These are phyloP conservation scores for Candida schatavii DNA, from an alignment of 805 yeast genomes.

Conservation along the genomic window DNA sequence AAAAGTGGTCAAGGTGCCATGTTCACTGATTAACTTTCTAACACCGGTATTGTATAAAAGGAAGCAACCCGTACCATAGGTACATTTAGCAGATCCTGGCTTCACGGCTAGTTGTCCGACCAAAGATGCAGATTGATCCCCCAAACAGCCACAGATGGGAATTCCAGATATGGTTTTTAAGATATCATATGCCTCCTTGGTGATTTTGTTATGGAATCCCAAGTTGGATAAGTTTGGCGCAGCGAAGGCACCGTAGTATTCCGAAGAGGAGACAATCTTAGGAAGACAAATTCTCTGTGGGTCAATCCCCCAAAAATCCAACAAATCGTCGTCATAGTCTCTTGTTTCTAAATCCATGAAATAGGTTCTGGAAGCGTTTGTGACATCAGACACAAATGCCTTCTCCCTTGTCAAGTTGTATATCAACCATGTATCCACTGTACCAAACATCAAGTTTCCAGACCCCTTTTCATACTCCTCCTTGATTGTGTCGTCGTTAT, in stretches of 20 bases:
- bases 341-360: conserved; percentile 78
- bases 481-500: conserved; percentile 66
- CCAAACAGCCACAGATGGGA: conserved; percentile 87
- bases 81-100: conserved; percentile 87
- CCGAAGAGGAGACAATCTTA: conserved; percentile 73
- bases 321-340: conserved; percentile 71
- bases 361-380: conserved; percentile 90
- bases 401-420: conserved; percentile 74
- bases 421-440: conserved; percentile 91
- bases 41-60: conserved; percentile 83
- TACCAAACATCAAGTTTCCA: conserved; percentile 79
- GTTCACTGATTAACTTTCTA: conserved; percentile 62
- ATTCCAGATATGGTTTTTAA: conserved; percentile 51
- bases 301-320: conserved; percentile 80
- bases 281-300: conserved; percentile 65
- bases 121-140: conserved; percentile 91
- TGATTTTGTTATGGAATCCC: conserved; percentile 51
- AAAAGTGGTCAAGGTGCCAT: conserved; percentile 86
- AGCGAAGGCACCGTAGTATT: conserved; percentile 68
- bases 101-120: conserved; percentile 89
- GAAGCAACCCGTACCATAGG: conserved; percentile 96
- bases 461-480: conserved; percentile 72
- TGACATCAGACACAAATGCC: conserved; percentile 76
- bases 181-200: conserved; percentile 51
- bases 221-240: conserved; percentile 55